Conservation (phyloP, 805 yeast species). For the Saccharomycopsis vini region DNA sequence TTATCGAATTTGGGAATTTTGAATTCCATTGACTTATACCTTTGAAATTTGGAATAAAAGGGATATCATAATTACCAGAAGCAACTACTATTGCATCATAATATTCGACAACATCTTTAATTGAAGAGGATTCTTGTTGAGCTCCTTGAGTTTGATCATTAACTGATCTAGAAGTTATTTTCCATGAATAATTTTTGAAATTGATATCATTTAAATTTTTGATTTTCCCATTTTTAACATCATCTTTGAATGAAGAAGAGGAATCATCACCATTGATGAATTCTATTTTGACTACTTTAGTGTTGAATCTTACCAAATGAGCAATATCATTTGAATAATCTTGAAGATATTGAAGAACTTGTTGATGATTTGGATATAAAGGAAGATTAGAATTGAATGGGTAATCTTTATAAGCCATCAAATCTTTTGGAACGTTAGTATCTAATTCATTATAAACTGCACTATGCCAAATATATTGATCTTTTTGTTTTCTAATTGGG, state of each 20-base stretch:
- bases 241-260: neutral
- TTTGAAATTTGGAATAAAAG: constrained; percentile 45
- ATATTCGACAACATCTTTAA: constrained; percentile 22
- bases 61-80: constrained; percentile 55
- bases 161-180: constrained; percentile 30
- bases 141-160: constrained; percentile 28
- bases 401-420: constrained; percentile 57
- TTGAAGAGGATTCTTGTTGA: neutral
- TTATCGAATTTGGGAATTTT: constrained; percentile 36
- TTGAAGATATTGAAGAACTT: constrained; percentile 53
- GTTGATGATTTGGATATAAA: constrained; percentile 49
- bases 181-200: constrained; percentile 31
- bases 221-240: neutral
- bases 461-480: constrained; percentile 34
- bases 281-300: constrained; percentile 37
- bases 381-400: constrained; percentile 42
- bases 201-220: constrained; percentile 8
- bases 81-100: constrained; percentile 60
- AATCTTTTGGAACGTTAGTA: constrained; percentile 54
- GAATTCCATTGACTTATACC: constrained; percentile 44
- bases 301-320: constrained; percentile 34
- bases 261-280: constrained; percentile 7
- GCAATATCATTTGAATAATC: constrained; percentile 41
- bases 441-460: constrained; percentile 61
- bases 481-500: neutral